Base-by-base conservation (phyloP, 441 rosid genomes). In the Bocquillonia castaneifolia region DNA sequence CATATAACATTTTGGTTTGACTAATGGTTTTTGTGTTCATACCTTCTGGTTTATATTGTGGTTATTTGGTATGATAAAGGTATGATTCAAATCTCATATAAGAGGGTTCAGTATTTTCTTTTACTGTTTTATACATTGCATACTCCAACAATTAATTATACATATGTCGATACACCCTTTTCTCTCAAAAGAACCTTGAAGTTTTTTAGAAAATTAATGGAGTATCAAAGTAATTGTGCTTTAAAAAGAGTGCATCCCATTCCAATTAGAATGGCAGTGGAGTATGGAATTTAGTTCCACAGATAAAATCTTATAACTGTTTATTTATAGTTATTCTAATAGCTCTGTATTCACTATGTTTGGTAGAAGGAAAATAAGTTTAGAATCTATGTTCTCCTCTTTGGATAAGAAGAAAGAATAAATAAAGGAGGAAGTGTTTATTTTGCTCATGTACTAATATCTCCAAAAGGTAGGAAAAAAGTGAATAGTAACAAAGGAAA, bases 181-280 rank as follows among this genome's bases (percentile, higher is more conserved):
- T 40, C 10, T 40, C 3, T n/a, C n/a, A n/a, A n/a, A 45, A 28
- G 26, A 12, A 54, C 7, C 3, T 54, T 29, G 20, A 31, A 56
- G n/a, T n/a, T 13, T 14, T 31, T 5, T 29, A 56, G 3, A 3
- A 31, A 29, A 2, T 15, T 34, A 56, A 56, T 31, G 40, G 22
- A 17, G 37, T 31, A 56, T 29, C 60, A 55, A 55, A 55, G 9
- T 15, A 53, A 6, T 53, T 54, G 59, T 54, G n/a, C 56, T 54
- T 28, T 56, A 10, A 29, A 56, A 56, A 29, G 60, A 20, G 18
- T 56, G 50, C 5, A 45, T 45, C 50, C 3, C 18, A 34, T 56
- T 7, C 60, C 60, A 18, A 34, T 10, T 2, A 55, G 36, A 39
- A 18, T 40, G 34, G 18, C 26, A 7, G 10, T 22, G 40, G 17